These are phyloP conservation scores for Exophiala phaeomuriformis DNA, from an alignment of 2,329 filamentous ascomycete species.

Conservation along the genomic window DNA sequence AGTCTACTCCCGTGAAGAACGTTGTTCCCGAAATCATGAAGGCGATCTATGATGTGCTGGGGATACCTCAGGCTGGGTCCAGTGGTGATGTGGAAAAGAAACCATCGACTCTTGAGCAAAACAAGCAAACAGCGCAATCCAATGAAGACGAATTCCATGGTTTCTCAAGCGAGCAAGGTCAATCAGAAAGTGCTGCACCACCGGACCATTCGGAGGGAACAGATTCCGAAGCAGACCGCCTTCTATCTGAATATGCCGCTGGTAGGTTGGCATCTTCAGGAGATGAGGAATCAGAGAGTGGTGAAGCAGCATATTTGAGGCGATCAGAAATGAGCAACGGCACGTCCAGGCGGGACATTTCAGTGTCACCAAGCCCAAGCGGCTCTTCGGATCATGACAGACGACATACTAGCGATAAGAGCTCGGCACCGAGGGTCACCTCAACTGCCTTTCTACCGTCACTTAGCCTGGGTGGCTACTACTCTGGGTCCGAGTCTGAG, in stretches of 20 bases:
- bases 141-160: conserved; percentile 27
- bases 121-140: conserved; percentile 13
- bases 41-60: conserved; percentile 36
- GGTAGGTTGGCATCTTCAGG: conserved; percentile 14
- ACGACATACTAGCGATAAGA: not conserved
- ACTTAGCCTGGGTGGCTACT: conserved; percentile 54
- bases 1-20: conserved; percentile 52
- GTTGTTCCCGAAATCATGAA: conserved; percentile 44
- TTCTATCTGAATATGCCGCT: conserved; percentile 5
- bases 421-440: not conserved
- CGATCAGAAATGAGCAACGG: not conserved
- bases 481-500: conserved; percentile 54
- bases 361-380: conserved; percentile 12
- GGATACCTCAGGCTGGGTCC: conserved; percentile 23
- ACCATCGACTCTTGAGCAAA: conserved; percentile 7
- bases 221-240: conserved; percentile 8
- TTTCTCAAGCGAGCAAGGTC: conserved; percentile 19
- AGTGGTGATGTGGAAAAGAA: conserved; percentile 7
- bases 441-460: conserved; percentile 54
- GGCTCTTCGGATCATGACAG: not conserved
- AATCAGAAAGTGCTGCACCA: not conserved
- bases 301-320: not conserved
- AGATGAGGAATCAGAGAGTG: not conserved
- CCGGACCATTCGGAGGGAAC: not conserved
- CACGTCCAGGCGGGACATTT: conserved; percentile 1